Percentiles rank a stretch among this genome's conserved stretches.
Conservation (phyloP, 129 eudicot genomes). For the Logfia minima region DNA sequence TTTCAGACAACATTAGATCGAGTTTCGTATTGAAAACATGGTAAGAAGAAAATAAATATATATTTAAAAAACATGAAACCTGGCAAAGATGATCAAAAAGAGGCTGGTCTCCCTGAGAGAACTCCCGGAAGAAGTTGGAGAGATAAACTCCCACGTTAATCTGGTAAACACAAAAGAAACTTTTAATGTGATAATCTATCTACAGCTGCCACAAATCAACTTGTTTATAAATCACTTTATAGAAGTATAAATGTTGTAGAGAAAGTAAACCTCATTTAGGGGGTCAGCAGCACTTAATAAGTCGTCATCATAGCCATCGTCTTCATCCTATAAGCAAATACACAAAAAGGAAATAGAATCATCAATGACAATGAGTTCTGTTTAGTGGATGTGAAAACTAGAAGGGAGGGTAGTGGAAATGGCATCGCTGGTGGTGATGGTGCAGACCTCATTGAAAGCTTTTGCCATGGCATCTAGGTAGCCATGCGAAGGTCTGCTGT, state of each 20-base stretch:
- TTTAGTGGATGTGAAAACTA: background rate
- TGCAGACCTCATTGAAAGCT: constrained; percentile 62
- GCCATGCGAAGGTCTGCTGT: constrained; percentile 58
- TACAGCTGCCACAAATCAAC: background rate
- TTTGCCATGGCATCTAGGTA: constrained; percentile 88
- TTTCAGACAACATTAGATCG: background rate
- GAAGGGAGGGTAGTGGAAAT: background rate
- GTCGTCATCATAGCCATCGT: constrained; percentile 77
- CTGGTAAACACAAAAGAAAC: constrained; percentile 39
- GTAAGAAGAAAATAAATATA: background rate
- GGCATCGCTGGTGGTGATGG: background rate
- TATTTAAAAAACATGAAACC: constrained; percentile 41
- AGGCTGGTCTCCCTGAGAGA: constrained; percentile 60
- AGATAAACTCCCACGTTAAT: constrained; percentile 69
- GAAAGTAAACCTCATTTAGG: constrained; percentile 71
- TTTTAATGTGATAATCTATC: background rate
- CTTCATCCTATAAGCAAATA: constrained; percentile 52
- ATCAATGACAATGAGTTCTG: constrained; percentile 11
- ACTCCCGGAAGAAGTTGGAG: constrained; percentile 56
- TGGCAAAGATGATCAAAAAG: constrained; percentile 78
- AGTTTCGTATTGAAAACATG: background rate
- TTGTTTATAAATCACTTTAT: background rate
- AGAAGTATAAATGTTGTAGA: constrained; percentile 7
- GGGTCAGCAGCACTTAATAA: constrained; percentile 74
- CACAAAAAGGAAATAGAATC: constrained; percentile 9